Evolutionary conservation across 139 green algal species (phyloP).

Genomic region (Limnomonas spitsbergensis): DNA sequence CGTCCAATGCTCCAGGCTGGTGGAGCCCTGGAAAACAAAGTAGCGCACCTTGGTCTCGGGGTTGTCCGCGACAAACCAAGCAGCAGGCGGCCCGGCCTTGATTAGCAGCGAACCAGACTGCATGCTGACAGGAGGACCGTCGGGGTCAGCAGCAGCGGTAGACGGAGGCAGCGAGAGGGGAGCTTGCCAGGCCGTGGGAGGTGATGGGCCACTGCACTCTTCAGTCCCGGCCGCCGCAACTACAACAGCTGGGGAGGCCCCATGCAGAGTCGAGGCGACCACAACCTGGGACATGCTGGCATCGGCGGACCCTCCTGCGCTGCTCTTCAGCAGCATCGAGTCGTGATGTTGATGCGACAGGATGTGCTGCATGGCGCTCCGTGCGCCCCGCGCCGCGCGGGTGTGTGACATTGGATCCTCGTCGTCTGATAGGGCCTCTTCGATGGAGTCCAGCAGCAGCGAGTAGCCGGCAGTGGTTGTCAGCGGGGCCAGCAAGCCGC

Average conservation of each 20-base stretch:
- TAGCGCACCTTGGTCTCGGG: slow-evolving; percentile 50
- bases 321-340: neutral
- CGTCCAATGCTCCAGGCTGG: slow-evolving; percentile 70
- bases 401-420: neutral
- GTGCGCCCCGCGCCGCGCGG: too few species aligned
- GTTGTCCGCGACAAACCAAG: slow-evolving; percentile 84
- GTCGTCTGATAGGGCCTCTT: neutral
- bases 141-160: too few species aligned
- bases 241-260: too few species aligned
- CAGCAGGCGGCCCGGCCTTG: neutral
- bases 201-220: neutral
- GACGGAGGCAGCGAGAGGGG: too few species aligned
- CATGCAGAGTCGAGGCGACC: too few species aligned
- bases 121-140: neutral
- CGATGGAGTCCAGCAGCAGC: neutral
- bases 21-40: slow-evolving; percentile 68
- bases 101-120: neutral
- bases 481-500: neutral
- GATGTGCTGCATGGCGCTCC: neutral
- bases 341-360: neutral
- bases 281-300: too few species aligned
- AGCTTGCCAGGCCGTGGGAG: neutral
- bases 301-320: too few species aligned
- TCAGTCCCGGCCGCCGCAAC: neutral
- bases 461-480: neutral